These are phyloP conservation scores for Thymus quinquecostatus DNA, from an alignment of 257 asterid genomes.

Conservation along the genomic window DNA sequence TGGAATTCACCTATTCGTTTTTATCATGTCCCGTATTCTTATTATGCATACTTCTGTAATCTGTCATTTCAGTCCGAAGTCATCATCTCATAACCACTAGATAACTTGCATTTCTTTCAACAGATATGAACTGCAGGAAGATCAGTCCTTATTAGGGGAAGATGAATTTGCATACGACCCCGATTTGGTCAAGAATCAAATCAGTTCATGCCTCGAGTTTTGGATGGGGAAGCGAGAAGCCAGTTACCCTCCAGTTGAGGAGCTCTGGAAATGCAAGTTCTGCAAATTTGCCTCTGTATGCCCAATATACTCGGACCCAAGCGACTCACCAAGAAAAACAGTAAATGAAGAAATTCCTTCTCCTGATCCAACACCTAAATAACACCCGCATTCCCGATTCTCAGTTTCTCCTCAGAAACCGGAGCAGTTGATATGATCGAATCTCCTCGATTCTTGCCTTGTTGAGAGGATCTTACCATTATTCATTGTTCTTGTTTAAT, in stretches of 20 bases:
- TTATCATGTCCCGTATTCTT: background rate
- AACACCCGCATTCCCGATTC: background rate
- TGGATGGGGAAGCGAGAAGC: conserved; percentile 84
- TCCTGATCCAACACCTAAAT: conserved; percentile 10
- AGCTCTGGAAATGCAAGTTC: conserved; percentile 85
- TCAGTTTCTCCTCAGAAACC: conserved; percentile 11
- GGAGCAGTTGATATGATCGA: conserved; percentile 2
- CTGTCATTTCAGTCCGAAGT: background rate
- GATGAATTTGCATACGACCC: conserved; percentile 61
- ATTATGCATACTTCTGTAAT: conserved; percentile 1
- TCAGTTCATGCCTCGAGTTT: conserved; percentile 65
- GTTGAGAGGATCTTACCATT: background rate
- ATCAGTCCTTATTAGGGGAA: conserved; percentile 81
- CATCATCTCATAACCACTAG: background rate
- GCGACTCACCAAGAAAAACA: conserved; percentile 37
- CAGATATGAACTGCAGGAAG: conserved; percentile 86
- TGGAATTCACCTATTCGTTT: background rate
- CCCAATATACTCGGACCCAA: conserved; percentile 41
- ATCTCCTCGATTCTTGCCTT: conserved; percentile 10
- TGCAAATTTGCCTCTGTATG: conserved; percentile 67
- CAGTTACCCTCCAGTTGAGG: conserved; percentile 61
- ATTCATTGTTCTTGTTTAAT: conserved; percentile 3
- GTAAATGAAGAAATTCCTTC: conserved; percentile 33
- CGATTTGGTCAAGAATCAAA: conserved; percentile 63
- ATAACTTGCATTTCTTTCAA: background rate